A percentile compares a stretch with the other conserved stretches of the same genome.
Evolutionary conservation across 352 stramenopile genomes (phyloP).

Genomic region (Phytophthora lateralis): DNA sequence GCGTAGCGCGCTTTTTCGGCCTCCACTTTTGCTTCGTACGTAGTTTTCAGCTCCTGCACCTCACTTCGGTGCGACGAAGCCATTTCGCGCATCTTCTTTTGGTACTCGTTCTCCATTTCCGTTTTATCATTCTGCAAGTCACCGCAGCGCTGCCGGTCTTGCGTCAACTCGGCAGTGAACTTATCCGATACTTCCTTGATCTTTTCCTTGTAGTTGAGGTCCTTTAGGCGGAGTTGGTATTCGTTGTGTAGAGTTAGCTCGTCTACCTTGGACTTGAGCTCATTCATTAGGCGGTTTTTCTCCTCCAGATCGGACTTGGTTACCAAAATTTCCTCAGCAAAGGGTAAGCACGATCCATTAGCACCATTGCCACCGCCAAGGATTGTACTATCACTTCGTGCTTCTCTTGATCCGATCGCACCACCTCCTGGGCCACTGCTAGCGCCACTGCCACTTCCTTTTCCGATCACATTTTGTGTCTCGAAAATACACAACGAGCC

Average conservation of each 20-base stretch:
- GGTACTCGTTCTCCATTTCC: constrained; percentile 91
- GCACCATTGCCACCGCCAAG: constrained; percentile 40
- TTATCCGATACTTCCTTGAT: constrained; percentile 96
- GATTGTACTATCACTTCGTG: constrained; percentile 36
- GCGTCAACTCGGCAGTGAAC: constrained; percentile 93
- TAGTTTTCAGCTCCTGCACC: constrained; percentile 90
- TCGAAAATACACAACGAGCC: constrained; percentile 93
- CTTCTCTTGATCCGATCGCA: constrained; percentile 31
- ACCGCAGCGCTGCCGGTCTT: constrained; percentile 91
- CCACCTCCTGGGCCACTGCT: constrained; percentile 32
- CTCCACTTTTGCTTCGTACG: constrained; percentile 92
- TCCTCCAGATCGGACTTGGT: constrained; percentile 95
- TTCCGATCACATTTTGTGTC: constrained; percentile 62
- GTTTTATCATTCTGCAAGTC: constrained; percentile 91
- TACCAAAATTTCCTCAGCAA: constrained; percentile 93
- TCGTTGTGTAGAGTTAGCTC: constrained; percentile 95
- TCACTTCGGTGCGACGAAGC: constrained; percentile 88
- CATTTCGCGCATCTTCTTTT: constrained; percentile 92
- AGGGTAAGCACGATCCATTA: constrained; percentile 74
- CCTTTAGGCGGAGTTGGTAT: constrained; percentile 94
- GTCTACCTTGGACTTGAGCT: constrained; percentile 95
- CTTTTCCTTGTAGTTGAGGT: constrained; percentile 96
- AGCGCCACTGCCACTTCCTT: constrained; percentile 26
- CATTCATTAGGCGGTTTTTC: constrained; percentile 90
- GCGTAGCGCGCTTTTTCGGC: constrained; percentile 90